A percentile compares a stretch with the other conserved stretches of the same genome.
These are phyloP conservation scores for Polychaeton citri DNA, from an alignment of 2,329 filamentous ascomycete species.

Conservation along the genomic window DNA sequence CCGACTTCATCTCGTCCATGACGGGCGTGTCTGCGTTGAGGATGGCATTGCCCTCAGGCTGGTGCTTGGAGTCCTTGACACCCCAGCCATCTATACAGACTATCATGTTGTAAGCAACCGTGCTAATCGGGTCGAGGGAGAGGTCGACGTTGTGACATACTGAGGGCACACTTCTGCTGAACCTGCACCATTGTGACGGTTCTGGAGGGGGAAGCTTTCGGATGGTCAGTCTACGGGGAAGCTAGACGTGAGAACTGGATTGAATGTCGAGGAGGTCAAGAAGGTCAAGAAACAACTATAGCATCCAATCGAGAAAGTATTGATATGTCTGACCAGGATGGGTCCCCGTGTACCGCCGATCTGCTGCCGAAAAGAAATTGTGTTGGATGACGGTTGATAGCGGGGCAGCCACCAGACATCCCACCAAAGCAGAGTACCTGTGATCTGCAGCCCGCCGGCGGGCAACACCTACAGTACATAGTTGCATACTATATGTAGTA, in stretches of 20 bases:
- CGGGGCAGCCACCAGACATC: constrained; percentile 1
- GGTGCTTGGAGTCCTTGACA: constrained; percentile 65
- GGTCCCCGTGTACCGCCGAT: not conserved
- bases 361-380: not conserved
- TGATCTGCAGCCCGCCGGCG: no score
- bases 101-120: no score
- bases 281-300: no score
- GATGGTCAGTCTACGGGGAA: no score
- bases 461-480: no score
- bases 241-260: no score
- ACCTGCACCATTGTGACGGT: not conserved
- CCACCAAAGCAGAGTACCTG: constrained; percentile 1
- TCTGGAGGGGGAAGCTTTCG: no score
- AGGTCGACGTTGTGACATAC: not conserved
- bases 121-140: not conserved
- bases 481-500: no score
- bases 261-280: no score
- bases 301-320: no score
- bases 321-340: not conserved
- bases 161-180: not conserved
- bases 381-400: not conserved
- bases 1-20: constrained; percentile 72
- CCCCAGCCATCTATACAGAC: constrained; percentile 99
- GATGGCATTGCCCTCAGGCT: constrained; percentile 87
- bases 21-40: constrained; percentile 81